These are phyloP conservation scores for Adenanthera pavonina DNA, from an alignment of 306 rosid species.

Conservation along the genomic window DNA sequence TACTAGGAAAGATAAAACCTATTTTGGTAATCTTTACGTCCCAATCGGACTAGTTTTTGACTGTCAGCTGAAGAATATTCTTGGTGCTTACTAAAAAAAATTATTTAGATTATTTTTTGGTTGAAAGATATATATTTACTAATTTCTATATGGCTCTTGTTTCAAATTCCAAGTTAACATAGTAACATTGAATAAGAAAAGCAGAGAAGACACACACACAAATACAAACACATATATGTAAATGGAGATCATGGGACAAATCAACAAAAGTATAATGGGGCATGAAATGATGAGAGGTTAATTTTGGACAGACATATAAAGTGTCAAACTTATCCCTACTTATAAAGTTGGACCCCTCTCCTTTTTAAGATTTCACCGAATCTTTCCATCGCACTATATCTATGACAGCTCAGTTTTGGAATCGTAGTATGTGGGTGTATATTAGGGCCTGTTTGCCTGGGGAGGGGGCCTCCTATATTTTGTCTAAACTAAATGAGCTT, in stretches of 20 bases:
- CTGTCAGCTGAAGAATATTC: too few relatives aligned
- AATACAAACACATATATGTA: too few relatives aligned
- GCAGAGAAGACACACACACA: not conserved
- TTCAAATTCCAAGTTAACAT: not conserved
- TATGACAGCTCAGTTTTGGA: slow-evolving; percentile 11
- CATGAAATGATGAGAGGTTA: not conserved
- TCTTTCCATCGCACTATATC: not conserved
- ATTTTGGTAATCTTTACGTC: too few relatives aligned
- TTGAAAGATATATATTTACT: not conserved
- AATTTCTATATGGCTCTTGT: not conserved
- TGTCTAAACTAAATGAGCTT: too few relatives aligned
- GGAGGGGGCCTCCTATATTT: too few relatives aligned
- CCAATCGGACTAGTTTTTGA: too few relatives aligned
- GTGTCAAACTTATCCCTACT: slow-evolving; percentile 3
- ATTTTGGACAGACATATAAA: slow-evolving; percentile 15
- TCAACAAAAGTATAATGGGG: not conserved
- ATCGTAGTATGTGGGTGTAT: not conserved
- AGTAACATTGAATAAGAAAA: not conserved
- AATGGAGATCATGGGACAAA: not conserved
- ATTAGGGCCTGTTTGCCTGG: too few relatives aligned
- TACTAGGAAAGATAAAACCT: too few relatives aligned
- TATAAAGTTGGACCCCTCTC: not conserved
- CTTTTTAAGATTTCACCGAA: not conserved
- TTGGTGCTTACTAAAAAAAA: too few relatives aligned
- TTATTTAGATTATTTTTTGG: too few relatives aligned